Percentiles rank a stretch among this genome's conserved stretches.
phyloP scores from a whole-genome alignment of 805 yeast species.

The Naumovozyma castellii region DNA sequence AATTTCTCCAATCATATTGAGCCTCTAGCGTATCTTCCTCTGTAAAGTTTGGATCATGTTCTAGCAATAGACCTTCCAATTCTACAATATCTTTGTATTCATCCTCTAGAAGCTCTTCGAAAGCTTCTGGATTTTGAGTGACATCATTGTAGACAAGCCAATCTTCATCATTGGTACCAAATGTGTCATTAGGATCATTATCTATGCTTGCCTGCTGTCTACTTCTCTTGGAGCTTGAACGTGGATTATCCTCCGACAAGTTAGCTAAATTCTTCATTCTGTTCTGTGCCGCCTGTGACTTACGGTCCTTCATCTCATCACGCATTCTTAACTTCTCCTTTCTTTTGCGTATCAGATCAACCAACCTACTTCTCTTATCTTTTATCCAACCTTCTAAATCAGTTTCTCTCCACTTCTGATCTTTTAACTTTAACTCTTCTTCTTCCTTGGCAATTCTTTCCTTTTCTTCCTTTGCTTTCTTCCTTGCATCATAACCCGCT shows the following conservation, averaged over 20 bases:
- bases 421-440: slow-evolving; percentile 54
- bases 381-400: slow-evolving; percentile 76
- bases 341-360: slow-evolving; percentile 46
- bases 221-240: slow-evolving; percentile 36
- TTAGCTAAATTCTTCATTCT: slow-evolving; percentile 88
- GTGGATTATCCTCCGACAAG: slow-evolving; percentile 60
- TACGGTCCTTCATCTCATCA: slow-evolving; percentile 76
- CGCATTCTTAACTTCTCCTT: slow-evolving; percentile 62
- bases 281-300: slow-evolving; percentile 83
- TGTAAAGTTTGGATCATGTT: slow-evolving; percentile 76
- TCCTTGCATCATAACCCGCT: slow-evolving; percentile 83
- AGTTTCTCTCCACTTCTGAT: slow-evolving; percentile 64
- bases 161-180: slow-evolving; percentile 92
- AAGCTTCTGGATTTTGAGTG: slow-evolving; percentile 52
- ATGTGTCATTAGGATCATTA: slow-evolving; percentile 86
- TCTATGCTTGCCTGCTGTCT: slow-evolving; percentile 63
- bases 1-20: slow-evolving; percentile 76
- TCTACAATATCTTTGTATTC: slow-evolving; percentile 50
- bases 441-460: slow-evolving; percentile 49
- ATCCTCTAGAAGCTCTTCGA: slow-evolving; percentile 68
- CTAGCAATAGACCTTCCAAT: slow-evolving; percentile 67
- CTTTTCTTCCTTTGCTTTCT: slow-evolving; percentile 72
- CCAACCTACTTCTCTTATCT: slow-evolving; percentile 54
- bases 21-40: slow-evolving; percentile 77
- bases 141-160: slow-evolving; percentile 88